Evolutionary conservation across 2,329 filamentous ascomycete genomes (phyloP).

Genomic region (Aureobasidium sp.): DNA sequence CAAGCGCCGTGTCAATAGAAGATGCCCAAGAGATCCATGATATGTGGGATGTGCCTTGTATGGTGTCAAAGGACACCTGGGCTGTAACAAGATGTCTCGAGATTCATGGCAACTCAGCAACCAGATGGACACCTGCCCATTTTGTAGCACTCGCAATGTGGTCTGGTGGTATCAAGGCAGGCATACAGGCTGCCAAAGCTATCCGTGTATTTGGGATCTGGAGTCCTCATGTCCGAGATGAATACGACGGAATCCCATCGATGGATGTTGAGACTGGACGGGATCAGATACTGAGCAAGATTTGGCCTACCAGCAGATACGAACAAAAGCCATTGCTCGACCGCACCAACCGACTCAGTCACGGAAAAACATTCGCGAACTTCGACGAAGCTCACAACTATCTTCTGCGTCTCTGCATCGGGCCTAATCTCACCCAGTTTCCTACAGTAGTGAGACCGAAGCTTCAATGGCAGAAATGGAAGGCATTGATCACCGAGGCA

Average conservation of each 20-base stretch:
- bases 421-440: not conserved
- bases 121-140: not conserved
- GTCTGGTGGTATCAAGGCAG: not conserved
- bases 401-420: not conserved
- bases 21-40: not conserved
- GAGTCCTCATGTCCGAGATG: not conserved
- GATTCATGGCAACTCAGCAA: not conserved
- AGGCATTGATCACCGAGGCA: not conserved
- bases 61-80: not conserved
- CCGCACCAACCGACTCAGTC: not conserved
- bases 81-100: not conserved
- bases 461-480: not conserved
- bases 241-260: not conserved
- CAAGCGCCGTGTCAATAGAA: not conserved
- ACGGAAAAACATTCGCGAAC: not conserved
- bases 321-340: not conserved
- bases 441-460: not conserved
- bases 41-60: not conserved
- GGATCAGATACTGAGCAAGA: not conserved
- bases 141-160: not conserved
- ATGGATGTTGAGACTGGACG: not conserved
- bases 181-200: not conserved
- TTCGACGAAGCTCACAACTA: not conserved
- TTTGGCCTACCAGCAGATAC: not conserved
- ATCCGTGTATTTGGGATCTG: not conserved